Percentiles rank a stretch among this genome's conserved stretches.
These are phyloP conservation scores for Tolypocladium tundrense DNA, from an alignment of 2,329 filamentous ascomycete species.

Conservation along the genomic window DNA sequence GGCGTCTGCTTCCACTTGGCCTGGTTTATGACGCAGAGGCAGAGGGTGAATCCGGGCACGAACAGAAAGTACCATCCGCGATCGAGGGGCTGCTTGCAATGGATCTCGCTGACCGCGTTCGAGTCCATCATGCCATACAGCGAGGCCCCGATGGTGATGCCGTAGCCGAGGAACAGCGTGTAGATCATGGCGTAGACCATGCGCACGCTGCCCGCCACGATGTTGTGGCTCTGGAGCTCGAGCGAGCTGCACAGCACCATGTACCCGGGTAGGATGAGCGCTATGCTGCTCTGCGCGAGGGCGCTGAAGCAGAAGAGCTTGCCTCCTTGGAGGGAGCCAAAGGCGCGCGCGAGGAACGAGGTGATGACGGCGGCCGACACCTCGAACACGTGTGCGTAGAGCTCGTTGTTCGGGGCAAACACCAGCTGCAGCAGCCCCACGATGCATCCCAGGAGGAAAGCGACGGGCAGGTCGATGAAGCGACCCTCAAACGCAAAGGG, in stretches of 20 bases:
- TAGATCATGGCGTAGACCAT: conserved; percentile 71
- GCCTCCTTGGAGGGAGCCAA: conserved; percentile 53
- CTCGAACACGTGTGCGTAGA: conserved; percentile 49
- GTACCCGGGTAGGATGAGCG: conserved; percentile 59
- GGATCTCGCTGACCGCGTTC: conserved; percentile 35
- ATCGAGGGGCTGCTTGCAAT: conserved; percentile 33
- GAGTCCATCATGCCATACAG: conserved; percentile 54
- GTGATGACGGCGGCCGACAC: conserved; percentile 51
- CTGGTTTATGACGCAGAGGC: conserved; percentile 70
- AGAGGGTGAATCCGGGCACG: conserved; percentile 64
- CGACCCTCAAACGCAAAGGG: conserved; percentile 73
- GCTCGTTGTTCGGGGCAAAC: conserved; percentile 61
- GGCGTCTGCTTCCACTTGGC: conserved; percentile 71
- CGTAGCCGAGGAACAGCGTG: conserved; percentile 63
- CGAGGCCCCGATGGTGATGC: conserved; percentile 59
- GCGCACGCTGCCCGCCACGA: conserved; percentile 62
- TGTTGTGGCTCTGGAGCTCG: conserved; percentile 60
- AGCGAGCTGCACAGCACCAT: conserved; percentile 38
- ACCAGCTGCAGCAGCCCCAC: conserved; percentile 67
- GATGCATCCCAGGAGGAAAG: conserved; percentile 65
- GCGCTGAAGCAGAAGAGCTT: conserved; percentile 61
- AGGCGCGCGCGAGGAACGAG: conserved; percentile 58
- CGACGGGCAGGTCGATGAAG: conserved; percentile 67
- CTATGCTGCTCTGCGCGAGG: conserved; percentile 63
- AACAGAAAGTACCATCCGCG: conserved; percentile 53